These are phyloP conservation scores for Microbotryum saponariae DNA, from an alignment of 1,284 basidiomycete species.

Conservation along the genomic window DNA sequence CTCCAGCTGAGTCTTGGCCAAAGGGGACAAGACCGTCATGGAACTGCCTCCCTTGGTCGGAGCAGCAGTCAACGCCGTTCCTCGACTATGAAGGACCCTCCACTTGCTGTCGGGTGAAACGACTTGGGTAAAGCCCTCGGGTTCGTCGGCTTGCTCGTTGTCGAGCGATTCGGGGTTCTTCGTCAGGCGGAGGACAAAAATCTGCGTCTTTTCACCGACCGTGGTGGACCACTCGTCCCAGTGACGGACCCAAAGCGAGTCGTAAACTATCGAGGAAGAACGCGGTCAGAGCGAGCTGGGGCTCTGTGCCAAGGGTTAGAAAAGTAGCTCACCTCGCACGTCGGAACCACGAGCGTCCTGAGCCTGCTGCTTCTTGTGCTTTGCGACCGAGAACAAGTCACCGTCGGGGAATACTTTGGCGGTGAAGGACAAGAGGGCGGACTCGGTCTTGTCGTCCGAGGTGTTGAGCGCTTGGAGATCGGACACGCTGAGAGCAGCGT, in stretches of 20 bases:
- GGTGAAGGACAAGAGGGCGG: constrained; percentile 30
- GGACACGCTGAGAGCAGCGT: constrained; percentile 16
- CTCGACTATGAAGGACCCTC: neutral
- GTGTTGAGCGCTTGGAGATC: constrained; percentile 21
- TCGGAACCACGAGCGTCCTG: constrained; percentile 33
- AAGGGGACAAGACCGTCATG: constrained; percentile 11
- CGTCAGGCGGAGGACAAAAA: constrained; percentile 51
- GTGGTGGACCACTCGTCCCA: constrained; percentile 73
- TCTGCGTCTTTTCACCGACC: constrained; percentile 55
- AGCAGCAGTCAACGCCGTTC: constrained; percentile 45
- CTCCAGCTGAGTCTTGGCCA: constrained; percentile 40
- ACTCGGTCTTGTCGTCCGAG: constrained; percentile 1
- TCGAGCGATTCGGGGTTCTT: constrained; percentile 1
- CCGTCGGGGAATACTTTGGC: constrained; percentile 34
- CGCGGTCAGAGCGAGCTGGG: constrained; percentile 41
- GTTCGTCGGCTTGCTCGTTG: constrained; percentile 46
- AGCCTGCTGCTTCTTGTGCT: constrained; percentile 28
- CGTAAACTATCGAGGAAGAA: constrained; percentile 54
- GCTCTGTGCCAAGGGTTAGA: constrained; percentile 53
- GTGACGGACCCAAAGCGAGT: constrained; percentile 66
- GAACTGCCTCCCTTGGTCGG: neutral
- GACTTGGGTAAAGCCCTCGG: constrained; percentile 35
- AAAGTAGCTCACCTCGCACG: constrained; percentile 54
- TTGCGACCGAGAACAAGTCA: constrained; percentile 39
- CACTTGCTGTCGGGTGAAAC: neutral